Evolutionary conservation across 1,284 basidiomycete species (phyloP), one percentile per base, ranked within the genome.

Genomic region (Boletellus deceptivus): DNA sequence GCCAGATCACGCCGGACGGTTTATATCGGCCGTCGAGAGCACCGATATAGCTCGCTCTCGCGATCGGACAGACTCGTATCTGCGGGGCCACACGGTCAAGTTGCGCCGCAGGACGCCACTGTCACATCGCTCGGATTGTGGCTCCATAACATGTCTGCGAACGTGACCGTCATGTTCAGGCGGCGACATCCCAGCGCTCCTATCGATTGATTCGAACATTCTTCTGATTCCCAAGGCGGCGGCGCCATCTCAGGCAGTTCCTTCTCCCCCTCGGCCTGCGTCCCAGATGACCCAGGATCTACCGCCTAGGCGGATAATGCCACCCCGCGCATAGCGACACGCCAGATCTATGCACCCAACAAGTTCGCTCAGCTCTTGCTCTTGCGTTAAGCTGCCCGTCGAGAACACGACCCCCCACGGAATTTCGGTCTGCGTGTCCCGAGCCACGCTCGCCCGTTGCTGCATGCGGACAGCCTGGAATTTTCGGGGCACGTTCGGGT

Each of bases 381-480:
- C 59, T 20, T 53, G 61, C 29, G 27, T 14, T 38, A 27, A 20
- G 22, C 14, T 45, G 3, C 61, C 53, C 4, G 53, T 59, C 10
- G 59, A 59, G 39, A 59, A 59, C 17, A 59, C 34, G 10, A 36
- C 24, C 11, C 54, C 46, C 59, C 61, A 63, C 8, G 4, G 3
- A 0, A 3, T 7, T 11, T 4, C 38, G 8, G 25, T 25, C 18
- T 33, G 25, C 11, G 20, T 25, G n/a, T 43, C 41, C 22, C n/a
- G 29, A n/a, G 22, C n/a, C 13, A 24, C 5, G 7, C n/a, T 38
- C 29, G 25, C 25, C 35, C 17, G 45, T 18, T 14, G 20, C 22
- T 43, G 40, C 64, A 67, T 49, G n/a, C 61, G 61, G 20, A 67
- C 62, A 22, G 58, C 64, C 10, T 22, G 43, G n/a, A 62, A 62